A percentile compares a stretch with the other conserved stretches of the same genome.
Conservation (phyloP, 768 basidiomycete species). For the Phallus indusiatus region DNA sequence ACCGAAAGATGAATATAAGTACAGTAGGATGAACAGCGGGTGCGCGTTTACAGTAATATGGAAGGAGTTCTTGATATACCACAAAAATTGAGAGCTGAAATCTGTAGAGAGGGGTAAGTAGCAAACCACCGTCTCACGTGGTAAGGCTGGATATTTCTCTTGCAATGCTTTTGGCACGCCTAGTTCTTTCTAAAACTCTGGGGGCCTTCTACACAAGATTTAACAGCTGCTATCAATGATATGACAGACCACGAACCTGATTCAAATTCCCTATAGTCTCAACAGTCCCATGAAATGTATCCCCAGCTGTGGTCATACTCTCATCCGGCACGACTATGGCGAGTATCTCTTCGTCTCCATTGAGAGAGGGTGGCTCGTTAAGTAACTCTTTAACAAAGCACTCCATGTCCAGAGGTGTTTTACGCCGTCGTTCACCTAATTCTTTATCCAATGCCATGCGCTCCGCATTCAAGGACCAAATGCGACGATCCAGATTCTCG, state of each 20-base stretch:
- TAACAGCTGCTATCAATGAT: neutral
- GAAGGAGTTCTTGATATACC: too few relatives aligned
- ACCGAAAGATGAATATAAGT: too few relatives aligned
- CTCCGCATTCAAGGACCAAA: constrained; percentile 73
- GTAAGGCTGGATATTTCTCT: neutral
- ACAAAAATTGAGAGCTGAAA: too few relatives aligned
- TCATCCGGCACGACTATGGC: constrained; percentile 11
- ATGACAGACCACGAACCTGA: neutral
- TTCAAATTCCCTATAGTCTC: neutral
- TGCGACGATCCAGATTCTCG: constrained; percentile 72
- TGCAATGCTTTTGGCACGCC: constrained; percentile 2
- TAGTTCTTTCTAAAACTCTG: constrained; percentile 1
- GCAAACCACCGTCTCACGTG: neutral
- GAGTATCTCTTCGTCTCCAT: constrained; percentile 16
- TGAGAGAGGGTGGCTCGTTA: constrained; percentile 11
- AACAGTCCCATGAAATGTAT: neutral
- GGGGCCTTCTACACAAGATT: neutral
- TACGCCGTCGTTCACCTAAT: constrained; percentile 58
- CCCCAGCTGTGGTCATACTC: constrained; percentile 2
- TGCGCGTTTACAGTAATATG: too few relatives aligned
- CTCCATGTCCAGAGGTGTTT: constrained; percentile 46
- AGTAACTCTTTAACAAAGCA: constrained; percentile 28
- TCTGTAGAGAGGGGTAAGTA: too few relatives aligned
- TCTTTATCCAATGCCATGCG: constrained; percentile 66
- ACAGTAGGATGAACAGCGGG: too few relatives aligned